These are phyloP conservation scores for Buddleja alternifolia DNA, from an alignment of 257 asterid species.

Conservation along the genomic window DNA sequence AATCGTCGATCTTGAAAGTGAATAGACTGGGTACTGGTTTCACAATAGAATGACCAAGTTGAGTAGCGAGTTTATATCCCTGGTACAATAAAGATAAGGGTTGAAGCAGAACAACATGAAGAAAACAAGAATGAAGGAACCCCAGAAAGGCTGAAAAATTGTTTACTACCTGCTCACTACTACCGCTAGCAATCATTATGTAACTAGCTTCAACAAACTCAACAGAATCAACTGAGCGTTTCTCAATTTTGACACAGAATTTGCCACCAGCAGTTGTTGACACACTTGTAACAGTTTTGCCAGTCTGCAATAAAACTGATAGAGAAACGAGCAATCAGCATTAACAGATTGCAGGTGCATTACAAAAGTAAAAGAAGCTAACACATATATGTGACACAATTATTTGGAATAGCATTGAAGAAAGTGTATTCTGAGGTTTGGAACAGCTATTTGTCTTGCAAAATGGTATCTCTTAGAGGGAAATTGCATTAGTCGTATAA, in stretches of 20 bases:
- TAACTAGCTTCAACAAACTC: slow-evolving; percentile 73
- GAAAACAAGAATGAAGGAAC: slow-evolving; percentile 19
- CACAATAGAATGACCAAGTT: slow-evolving; percentile 86
- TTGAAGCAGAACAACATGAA: slow-evolving; percentile 23
- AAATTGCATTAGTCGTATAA: too few species aligned
- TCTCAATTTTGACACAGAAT: slow-evolving; percentile 70
- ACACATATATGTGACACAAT: slow-evolving; percentile 4
- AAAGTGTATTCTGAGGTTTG: neutral
- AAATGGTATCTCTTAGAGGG: too few species aligned
- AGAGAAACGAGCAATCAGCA: slow-evolving; percentile 37
- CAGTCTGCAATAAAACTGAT: slow-evolving; percentile 79
- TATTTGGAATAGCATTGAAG: neutral
- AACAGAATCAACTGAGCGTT: slow-evolving; percentile 59
- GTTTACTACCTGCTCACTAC: slow-evolving; percentile 78
- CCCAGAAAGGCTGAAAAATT: slow-evolving; percentile 21
- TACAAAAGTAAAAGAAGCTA: neutral
- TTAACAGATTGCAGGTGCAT: slow-evolving; percentile 26
- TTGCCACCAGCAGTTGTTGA: slow-evolving; percentile 56
- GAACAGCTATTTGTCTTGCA: slow-evolving; percentile 10
- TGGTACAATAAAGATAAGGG: slow-evolving; percentile 35
- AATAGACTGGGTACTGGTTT: slow-evolving; percentile 95
- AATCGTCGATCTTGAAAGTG: slow-evolving; percentile 89
- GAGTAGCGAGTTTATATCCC: slow-evolving; percentile 85
- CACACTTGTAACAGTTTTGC: slow-evolving; percentile 73
- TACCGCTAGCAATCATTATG: slow-evolving; percentile 84